These are phyloP conservation scores for Phytophthora boehmeriae DNA, from an alignment of 352 stramenopile species.

Conservation along the genomic window DNA sequence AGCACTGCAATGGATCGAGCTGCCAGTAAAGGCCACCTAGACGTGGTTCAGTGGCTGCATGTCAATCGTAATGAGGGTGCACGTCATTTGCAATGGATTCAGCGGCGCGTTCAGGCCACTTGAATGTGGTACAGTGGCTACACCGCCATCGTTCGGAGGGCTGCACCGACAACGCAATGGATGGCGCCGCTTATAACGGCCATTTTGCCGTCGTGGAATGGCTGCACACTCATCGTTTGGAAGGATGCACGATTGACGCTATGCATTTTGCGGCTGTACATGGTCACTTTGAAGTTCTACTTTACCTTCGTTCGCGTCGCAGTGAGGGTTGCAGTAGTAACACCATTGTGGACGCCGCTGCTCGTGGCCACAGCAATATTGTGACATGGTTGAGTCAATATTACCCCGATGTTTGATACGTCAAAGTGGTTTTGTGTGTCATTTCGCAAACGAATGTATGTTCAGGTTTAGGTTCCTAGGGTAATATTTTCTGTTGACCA, in stretches of 20 bases:
- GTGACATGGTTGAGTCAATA: constrained; percentile 20
- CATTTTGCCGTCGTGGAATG: constrained; percentile 19
- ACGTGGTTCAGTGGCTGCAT: constrained; percentile 43
- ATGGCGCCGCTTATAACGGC: constrained; percentile 20
- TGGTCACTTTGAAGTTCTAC: constrained; percentile 38
- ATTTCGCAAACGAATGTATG: too few species aligned
- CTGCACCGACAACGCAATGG: constrained; percentile 23
- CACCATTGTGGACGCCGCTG: constrained; percentile 16
- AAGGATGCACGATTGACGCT: constrained; percentile 34
- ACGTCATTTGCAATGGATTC: constrained; percentile 31
- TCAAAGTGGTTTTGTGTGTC: too few species aligned
- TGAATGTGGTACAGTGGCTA: constrained; percentile 29
- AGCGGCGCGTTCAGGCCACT: constrained; percentile 15
- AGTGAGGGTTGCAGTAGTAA: constrained; percentile 33
- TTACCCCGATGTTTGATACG: constrained; percentile 10
- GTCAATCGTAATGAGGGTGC: constrained; percentile 24
- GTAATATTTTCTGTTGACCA: constrained; percentile 15
- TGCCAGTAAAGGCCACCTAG: constrained; percentile 36
- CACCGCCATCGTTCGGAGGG: constrained; percentile 14
- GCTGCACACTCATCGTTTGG: constrained; percentile 25
- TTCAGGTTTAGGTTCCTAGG: too few species aligned
- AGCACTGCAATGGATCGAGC: constrained; percentile 40
- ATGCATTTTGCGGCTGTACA: constrained; percentile 40
- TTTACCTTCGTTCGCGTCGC: constrained; percentile 38
- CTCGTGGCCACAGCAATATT: constrained; percentile 17